Base-by-base conservation (phyloP, 2,329 filamentous ascomycete genomes). In the Lachnellula hyalina region DNA sequence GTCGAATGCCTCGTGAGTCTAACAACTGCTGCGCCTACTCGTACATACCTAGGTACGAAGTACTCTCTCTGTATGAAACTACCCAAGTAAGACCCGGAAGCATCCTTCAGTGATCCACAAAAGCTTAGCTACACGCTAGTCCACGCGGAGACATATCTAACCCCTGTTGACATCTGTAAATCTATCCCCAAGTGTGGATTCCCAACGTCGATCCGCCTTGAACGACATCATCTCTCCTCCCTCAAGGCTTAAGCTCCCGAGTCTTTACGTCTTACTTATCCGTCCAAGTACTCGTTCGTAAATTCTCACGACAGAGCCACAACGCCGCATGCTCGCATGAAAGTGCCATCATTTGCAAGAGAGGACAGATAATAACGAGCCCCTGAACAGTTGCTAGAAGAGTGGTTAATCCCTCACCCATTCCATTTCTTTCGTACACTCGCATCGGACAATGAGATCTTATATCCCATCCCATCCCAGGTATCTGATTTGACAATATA, bases 111-210 rank as follows among this genome's bases (percentile, higher is more conserved):
- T 17, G 19, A 50, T 50, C 59, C 55, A 58, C 59, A 60, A 61
- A 61, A 61, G 59, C 59, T 61, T 61, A 61, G 53, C 57, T 49
- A 54, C 49, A 45, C 48, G 23, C 57, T 54, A 56, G 25, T 9
- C 32, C 48, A 25, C 48, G 38, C 49, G 34, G 49, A 34, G 42
- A 28, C 47, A 47, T 25, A 40, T 47, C 45, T 15, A 41, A 15
- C 47, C 28, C 51, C 42, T 46, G 38, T 57, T 54, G 19, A 44
- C 17, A 19, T 44, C 19, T 14, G 19, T 44, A 25, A 11, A 23
- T 12, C 19, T 5, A 23, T 21, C 41, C 23, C 14, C 7, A 17
- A 14, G 17, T 41, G 52, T 45, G 44, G 7, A 38, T 34, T 51
- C 19, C 28, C 12, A 9, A 40, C 47, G 59, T 40, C 47, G 53